Evolutionary conservation across 305 asterid species (phyloP).

Genomic region (Rubia occidens): DNA sequence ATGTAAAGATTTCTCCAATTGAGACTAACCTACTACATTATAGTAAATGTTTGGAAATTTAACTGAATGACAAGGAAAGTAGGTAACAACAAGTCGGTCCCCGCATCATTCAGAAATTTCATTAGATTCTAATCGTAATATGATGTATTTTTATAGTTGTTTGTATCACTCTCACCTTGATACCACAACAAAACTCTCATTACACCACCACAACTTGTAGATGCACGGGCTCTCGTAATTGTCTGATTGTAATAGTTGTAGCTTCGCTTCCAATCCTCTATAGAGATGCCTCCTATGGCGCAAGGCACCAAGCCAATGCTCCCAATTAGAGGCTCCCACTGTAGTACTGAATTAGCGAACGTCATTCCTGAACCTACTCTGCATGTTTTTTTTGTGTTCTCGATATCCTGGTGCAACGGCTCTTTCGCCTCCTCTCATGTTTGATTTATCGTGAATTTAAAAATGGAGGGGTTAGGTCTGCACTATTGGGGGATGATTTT

Average conservation of each 20-base stretch:
- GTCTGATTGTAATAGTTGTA: background rate
- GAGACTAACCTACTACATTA: too few species aligned
- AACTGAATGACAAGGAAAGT: too few species aligned
- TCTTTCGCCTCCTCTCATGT: background rate
- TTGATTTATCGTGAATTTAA: background rate
- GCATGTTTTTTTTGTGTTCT: background rate
- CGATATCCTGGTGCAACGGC: background rate
- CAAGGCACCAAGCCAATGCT: slow-evolving; percentile 5
- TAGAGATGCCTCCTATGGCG: background rate
- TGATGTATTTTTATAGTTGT: too few species aligned
- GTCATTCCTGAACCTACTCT: slow-evolving; percentile 14
- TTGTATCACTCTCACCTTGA: slow-evolving; percentile 63
- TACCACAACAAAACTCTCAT: slow-evolving; percentile 52
- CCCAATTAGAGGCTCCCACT: slow-evolving; percentile 19
- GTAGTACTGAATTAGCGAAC: background rate
- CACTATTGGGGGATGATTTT: slow-evolving; percentile 1
- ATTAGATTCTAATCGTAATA: too few species aligned
- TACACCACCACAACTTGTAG: slow-evolving; percentile 32
- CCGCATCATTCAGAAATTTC: too few species aligned
- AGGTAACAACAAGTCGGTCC: too few species aligned
- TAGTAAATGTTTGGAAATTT: too few species aligned
- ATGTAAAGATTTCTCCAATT: too few species aligned
- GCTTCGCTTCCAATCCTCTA: slow-evolving; percentile 8
- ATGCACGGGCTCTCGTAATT: slow-evolving; percentile 17
- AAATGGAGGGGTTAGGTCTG: background rate